phyloP scores from a whole-genome alignment of 2,329 filamentous ascomycete species.

The Amauroascus niger region DNA sequence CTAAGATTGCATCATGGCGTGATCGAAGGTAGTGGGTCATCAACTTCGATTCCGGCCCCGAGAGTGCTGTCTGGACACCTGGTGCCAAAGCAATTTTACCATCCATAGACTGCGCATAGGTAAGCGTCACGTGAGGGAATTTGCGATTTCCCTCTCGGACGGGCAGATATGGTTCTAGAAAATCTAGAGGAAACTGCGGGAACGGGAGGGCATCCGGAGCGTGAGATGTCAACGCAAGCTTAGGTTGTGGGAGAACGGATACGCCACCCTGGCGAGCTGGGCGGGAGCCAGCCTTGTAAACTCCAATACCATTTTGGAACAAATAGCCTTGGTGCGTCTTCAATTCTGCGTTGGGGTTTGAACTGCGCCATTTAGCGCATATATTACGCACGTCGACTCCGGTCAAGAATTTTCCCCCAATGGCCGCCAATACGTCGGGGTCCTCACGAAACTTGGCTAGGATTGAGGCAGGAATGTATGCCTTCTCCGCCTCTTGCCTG shows the following conservation, averaged over 20 bases:
- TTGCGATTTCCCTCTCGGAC: constrained; percentile 24
- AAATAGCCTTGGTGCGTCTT: constrained; percentile 39
- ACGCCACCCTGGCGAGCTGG: constrained; percentile 12
- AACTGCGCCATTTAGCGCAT: constrained; percentile 40
- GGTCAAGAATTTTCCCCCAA: constrained; percentile 39
- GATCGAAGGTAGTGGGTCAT: constrained; percentile 93
- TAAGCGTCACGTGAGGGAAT: constrained; percentile 61
- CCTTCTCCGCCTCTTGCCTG: constrained; percentile 37
- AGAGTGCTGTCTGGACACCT: constrained; percentile 71
- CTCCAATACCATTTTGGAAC: constrained; percentile 37
- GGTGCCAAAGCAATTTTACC: constrained; percentile 65
- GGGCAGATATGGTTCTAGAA: constrained; percentile 47
- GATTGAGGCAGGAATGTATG: constrained; percentile 42
- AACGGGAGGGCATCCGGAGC: constrained; percentile 38
- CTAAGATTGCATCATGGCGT: constrained; percentile 70
- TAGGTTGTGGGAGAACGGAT: neutral
- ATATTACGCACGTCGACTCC: constrained; percentile 42
- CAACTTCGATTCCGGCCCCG: constrained; percentile 71
- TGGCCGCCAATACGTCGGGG: constrained; percentile 35
- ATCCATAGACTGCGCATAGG: constrained; percentile 86
- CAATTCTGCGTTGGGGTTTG: constrained; percentile 36
- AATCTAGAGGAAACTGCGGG: constrained; percentile 36
- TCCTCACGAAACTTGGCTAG: constrained; percentile 41
- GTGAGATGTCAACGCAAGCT: constrained; percentile 12
- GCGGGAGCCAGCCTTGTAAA: constrained; percentile 25